Base-by-base conservation (phyloP, 2,329 filamentous ascomycete species). In the Polytolypa hystricis region DNA sequence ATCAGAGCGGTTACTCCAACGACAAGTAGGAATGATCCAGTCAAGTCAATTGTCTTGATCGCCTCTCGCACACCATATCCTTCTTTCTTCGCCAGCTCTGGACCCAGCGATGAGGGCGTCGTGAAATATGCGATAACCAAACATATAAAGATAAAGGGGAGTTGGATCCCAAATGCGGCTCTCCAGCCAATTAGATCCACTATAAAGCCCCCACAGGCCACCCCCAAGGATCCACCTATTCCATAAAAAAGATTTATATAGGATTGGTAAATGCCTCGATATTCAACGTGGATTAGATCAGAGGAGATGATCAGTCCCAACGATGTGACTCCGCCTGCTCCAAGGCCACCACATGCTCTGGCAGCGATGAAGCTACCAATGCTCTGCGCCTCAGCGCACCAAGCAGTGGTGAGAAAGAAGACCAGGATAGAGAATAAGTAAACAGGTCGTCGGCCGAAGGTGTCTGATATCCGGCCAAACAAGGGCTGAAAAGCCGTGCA, bases 401-500 rank as follows among this genome's bases (percentile, higher is more conserved):
- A 84, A 11, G 70, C 56, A 0, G 80, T 86, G 0, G 77, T 77
- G 2, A 73, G 38, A 20, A 74, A 61, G 46, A 87, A 84, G 27
- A 84, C 59, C 4, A 60, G 49, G 36, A 81, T 66, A 1, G 73
- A 71, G 25, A 71, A 67, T 3, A 86, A 56, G 47, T 83, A 85
- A 0, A 81, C 67, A 14, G 70, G 67, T 46, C 78, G 81, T 30
- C 82, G 66, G 8, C 83, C 82, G 40, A 86, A 61, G 0, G 79
- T 77, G 57, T 89, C 83, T 2, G 81, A 85, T 1, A 86, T 55
- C 2, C 83, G 71, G 3, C 81, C 83, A 44, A 84, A 73, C 1
- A 89, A 61, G 0, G 84, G 82, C 57, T 86, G 79, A 39, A 84
- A 79, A 16, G 79, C 75, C 1, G 82, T 86, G 3, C 76, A 82